A percentile compares a stretch with the other conserved stretches of the same genome.
These are phyloP conservation scores for Phytophthora sansomeana DNA, from an alignment of 352 stramenopile genomes.

Conservation along the genomic window DNA sequence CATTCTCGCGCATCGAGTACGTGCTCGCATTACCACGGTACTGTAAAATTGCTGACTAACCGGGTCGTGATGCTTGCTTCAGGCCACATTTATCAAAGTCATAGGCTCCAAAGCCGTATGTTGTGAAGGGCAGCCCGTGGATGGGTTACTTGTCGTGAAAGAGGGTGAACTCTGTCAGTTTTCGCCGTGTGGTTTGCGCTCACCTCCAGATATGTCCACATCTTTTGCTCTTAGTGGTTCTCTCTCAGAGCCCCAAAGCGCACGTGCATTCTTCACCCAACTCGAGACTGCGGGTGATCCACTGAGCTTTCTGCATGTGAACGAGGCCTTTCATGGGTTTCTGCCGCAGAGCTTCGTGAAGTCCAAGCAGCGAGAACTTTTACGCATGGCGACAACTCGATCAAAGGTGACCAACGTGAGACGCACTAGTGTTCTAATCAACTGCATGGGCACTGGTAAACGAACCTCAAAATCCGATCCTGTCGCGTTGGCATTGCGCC, in stretches of 20 bases:
- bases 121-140: slow-evolving; percentile 60
- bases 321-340: slow-evolving; percentile 61
- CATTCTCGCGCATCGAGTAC: slow-evolving; percentile 39
- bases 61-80: background rate
- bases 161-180: slow-evolving; percentile 63
- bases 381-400: slow-evolving; percentile 14
- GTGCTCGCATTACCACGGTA: background rate
- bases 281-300: slow-evolving; percentile 57
- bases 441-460: slow-evolving; percentile 12
- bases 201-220: slow-evolving; percentile 55
- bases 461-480: background rate
- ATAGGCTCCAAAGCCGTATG: slow-evolving; percentile 63
- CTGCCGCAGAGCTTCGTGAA: slow-evolving; percentile 48
- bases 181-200: slow-evolving; percentile 42
- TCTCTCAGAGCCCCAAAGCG: slow-evolving; percentile 39
- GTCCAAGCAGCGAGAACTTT: slow-evolving; percentile 27
- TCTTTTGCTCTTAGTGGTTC: slow-evolving; percentile 60
- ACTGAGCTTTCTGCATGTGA: slow-evolving; percentile 57
- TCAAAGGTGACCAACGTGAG: slow-evolving; percentile 9
- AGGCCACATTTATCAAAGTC: slow-evolving; percentile 52
- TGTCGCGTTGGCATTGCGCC: slow-evolving; percentile 37
- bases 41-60: background rate
- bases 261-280: slow-evolving; percentile 63
- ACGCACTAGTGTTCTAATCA: slow-evolving; percentile 16
- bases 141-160: slow-evolving; percentile 60